Conservation (phyloP, 2,329 filamentous ascomycete genomes). For the Ceratocystis destructans region DNA sequence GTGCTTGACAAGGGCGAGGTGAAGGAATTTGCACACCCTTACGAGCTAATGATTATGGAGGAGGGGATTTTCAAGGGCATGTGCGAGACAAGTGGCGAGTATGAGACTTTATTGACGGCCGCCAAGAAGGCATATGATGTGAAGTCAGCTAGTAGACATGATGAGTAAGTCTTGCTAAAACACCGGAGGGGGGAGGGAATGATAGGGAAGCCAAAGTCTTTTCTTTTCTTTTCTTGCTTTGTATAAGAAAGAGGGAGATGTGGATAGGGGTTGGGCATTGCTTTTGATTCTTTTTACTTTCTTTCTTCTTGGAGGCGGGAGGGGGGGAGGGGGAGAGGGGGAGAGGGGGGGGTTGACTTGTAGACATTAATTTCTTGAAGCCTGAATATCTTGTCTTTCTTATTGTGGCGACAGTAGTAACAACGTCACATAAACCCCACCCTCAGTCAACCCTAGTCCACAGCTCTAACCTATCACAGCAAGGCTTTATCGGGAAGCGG, state of each 20-base stretch:
- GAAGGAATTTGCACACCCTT: slow-evolving; percentile 83
- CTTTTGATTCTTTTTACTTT: neutral
- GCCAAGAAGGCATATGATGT: slow-evolving; percentile 42
- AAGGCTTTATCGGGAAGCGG: neutral
- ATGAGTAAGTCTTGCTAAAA: slow-evolving; percentile 14
- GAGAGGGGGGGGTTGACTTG: neutral
- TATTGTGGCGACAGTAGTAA: neutral
- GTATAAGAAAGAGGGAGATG: neutral
- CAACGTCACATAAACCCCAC: neutral
- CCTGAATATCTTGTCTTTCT: neutral
- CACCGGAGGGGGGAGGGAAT: neutral
- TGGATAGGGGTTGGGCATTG: no score
- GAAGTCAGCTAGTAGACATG: slow-evolving; percentile 27
- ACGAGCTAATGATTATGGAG: slow-evolving; percentile 59
- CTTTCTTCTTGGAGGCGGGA: neutral
- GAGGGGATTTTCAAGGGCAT: slow-evolving; percentile 50
- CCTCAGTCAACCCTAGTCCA: neutral
- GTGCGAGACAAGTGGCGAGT: slow-evolving; percentile 51
- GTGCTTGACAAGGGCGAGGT: slow-evolving; percentile 82
- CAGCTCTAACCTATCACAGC: neutral
- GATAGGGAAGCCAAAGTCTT: neutral
- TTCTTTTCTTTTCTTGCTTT: neutral
- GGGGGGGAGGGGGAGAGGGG: neutral
- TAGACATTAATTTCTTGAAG: neutral
- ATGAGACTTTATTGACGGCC: slow-evolving; percentile 36